Evolutionary conservation across 1,139 yeast genomes (phyloP), one percentile per base, ranked within the genome.

Genomic region (Saccharomycopsis hybrid): DNA sequence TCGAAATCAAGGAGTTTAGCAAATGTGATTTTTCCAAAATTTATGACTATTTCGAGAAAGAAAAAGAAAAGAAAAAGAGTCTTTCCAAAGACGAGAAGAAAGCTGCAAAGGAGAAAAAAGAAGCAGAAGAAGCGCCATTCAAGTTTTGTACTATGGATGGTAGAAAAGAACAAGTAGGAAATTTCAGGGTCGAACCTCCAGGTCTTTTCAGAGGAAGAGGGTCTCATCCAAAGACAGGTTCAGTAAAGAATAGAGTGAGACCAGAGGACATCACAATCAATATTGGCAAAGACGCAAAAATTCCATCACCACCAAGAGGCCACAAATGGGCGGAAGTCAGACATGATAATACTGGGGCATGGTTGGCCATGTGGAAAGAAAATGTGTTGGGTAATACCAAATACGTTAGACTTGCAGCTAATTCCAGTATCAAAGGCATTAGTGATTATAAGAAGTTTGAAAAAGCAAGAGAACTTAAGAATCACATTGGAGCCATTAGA

Each of bases 321-420:
- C 97, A 88, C 62, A 60, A 72, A 45, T 90, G 98, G 98, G 96
- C 86, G 11, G 96, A 87, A 59, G 74, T 92, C 25, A 77, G 77
- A 58, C 95, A 89, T 64, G 97, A 90, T 63, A 83, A 85, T 57
- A 85, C 92, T 0, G 97, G 90, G 31, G 82, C 94, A 4, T 92
- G 98, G 98, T 73, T 90, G 53, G 97, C 97, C 0, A 89, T 85
- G 85, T 90, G 97, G 97, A 82, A 85, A 63, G 97, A 90, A 66
- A 90, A 90, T 60, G 86, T 90, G 57, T 82, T 88, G 51, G 88
- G 85, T 58, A 76, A 83, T 37, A 78, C 81, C 60, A 90, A 90
- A 65, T 92, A 90, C 64, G 97, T 90, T 48, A 73, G 95, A 64
- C 80, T 90, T 66, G 96, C 96, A 1, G 95, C 94, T 33, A 87